Conservation (phyloP, 805 yeast species). For the Candida broadrunensis region DNA sequence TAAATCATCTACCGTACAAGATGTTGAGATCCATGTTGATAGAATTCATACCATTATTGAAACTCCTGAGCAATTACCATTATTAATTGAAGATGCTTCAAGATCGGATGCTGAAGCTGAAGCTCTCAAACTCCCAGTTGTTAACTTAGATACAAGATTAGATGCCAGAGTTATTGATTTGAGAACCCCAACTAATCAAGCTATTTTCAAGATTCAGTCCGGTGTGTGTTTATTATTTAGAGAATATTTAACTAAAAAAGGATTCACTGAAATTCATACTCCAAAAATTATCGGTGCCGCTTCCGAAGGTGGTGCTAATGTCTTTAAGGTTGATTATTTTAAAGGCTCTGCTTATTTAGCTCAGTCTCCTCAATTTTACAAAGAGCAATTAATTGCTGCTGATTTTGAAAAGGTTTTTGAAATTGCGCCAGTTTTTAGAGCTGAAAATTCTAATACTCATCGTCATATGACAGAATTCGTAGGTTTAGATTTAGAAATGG, state of each 20-base stretch:
- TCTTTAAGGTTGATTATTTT: constrained; percentile 90
- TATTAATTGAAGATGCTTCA: constrained; percentile 93
- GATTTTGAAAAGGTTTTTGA: constrained; percentile 97
- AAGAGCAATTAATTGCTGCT: constrained; percentile 96
- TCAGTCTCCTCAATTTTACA: constrained; percentile 97
- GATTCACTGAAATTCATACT: constrained; percentile 90
- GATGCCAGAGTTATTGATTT: constrained; percentile 94
- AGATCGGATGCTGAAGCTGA: constrained; percentile 94
- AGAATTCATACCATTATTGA: constrained; percentile 76
- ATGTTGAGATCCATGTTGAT: constrained; percentile 76
- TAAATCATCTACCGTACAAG: constrained; percentile 88
- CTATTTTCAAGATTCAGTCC: constrained; percentile 89
- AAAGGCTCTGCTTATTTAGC: constrained; percentile 92
- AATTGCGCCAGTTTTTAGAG: constrained; percentile 97
- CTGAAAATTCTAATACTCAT: constrained; percentile 98
- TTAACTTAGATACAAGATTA: constrained; percentile 92
- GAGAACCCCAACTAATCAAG: constrained; percentile 96
- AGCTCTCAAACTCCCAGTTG: constrained; percentile 86
- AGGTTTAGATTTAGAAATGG: constrained; percentile 97
- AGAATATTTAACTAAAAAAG: constrained; percentile 68
- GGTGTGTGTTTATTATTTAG: constrained; percentile 88
- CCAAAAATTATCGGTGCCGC: constrained; percentile 96
- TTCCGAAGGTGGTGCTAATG: constrained; percentile 97
- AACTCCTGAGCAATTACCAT: constrained; percentile 90
- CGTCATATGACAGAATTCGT: constrained; percentile 99